phyloP scores from a whole-genome alignment of 2,329 filamentous ascomycete species.

The Pseudocercospora pini-densiflorae region DNA sequence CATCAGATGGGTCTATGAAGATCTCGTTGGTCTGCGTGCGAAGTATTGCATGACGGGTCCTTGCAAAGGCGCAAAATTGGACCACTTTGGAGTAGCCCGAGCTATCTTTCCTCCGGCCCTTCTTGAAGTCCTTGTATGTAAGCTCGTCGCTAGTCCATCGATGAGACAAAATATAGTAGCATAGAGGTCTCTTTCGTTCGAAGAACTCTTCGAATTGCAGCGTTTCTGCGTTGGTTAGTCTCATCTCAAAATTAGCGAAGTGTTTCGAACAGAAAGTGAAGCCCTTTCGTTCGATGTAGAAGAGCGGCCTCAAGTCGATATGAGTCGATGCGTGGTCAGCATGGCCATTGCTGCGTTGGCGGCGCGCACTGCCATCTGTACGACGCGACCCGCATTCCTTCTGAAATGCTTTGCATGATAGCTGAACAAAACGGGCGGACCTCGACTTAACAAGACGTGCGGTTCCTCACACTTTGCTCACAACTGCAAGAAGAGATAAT shows the following conservation, averaged over 20 bases:
- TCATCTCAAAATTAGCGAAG: not conserved
- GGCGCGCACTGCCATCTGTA: too few relatives aligned
- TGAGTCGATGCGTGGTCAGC: too few relatives aligned
- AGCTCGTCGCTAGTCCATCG: slow-evolving; percentile 17
- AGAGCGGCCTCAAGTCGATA: too few relatives aligned
- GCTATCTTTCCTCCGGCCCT: not conserved
- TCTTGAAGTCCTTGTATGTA: slow-evolving; percentile 14
- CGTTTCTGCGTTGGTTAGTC: slow-evolving; percentile 12
- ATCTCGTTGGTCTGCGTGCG: not conserved
- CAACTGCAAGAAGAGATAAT: too few relatives aligned
- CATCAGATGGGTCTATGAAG: not conserved
- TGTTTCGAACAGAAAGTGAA: too few relatives aligned
- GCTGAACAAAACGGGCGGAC: too few relatives aligned
- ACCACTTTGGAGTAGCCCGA: not conserved
- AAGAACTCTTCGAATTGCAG: slow-evolving; percentile 15
- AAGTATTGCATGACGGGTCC: not conserved
- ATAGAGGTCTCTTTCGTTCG: not conserved
- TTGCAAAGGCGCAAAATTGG: not conserved
- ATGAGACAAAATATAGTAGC: slow-evolving; percentile 23
- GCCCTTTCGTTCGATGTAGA: too few relatives aligned
- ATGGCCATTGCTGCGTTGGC: too few relatives aligned
- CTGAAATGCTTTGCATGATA: too few relatives aligned
- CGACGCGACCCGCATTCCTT: too few relatives aligned
- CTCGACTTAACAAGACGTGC: too few relatives aligned
- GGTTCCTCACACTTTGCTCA: too few relatives aligned